Evolutionary conservation across 805 yeast species (phyloP).

Genomic region (Starmerella bacillaris): DNA sequence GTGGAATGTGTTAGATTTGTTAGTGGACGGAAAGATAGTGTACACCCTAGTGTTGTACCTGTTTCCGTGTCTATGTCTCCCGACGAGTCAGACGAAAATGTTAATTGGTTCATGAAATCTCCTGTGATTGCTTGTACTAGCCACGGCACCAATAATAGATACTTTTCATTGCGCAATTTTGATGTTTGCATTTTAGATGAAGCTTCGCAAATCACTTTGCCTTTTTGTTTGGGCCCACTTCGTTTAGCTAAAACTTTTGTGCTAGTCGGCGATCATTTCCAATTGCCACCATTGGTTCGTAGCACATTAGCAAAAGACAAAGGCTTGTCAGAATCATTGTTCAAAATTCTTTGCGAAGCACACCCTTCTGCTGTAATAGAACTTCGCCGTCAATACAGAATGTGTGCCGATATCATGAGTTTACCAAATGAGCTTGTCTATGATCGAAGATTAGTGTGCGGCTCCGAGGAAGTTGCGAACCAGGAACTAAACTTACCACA

Average conservation of each 20-base stretch:
- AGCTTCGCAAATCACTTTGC: slow-evolving; percentile 89
- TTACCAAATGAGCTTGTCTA: slow-evolving; percentile 68
- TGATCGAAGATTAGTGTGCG: slow-evolving; percentile 59
- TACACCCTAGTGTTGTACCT: slow-evolving; percentile 44
- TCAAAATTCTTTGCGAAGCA: slow-evolving; percentile 49
- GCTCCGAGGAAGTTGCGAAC: slow-evolving; percentile 44
- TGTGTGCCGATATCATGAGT: slow-evolving; percentile 78
- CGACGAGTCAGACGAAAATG: slow-evolving; percentile 23
- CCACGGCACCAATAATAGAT: slow-evolving; percentile 49
- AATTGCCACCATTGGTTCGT: slow-evolving; percentile 73
- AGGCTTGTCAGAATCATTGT: slow-evolving; percentile 60
- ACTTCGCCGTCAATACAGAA: slow-evolving; percentile 69
- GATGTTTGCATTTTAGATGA: slow-evolving; percentile 93
- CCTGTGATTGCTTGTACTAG: slow-evolving; percentile 80
- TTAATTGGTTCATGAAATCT: slow-evolving; percentile 31
- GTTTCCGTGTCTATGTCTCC: slow-evolving; percentile 18
- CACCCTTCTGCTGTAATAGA: slow-evolving; percentile 65
- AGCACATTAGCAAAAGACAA: slow-evolving; percentile 44
- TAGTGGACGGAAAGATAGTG: slow-evolving; percentile 24
- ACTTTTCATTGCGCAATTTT: slow-evolving; percentile 42
- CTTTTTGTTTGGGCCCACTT: slow-evolving; percentile 77
- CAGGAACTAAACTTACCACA: slow-evolving; percentile 37
- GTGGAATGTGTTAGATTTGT: slow-evolving; percentile 54
- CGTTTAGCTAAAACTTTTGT: slow-evolving; percentile 60
- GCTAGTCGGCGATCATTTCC: slow-evolving; percentile 92